phyloP scores from a whole-genome alignment of 306 rosid species.

The Dalbergia oliveri region DNA sequence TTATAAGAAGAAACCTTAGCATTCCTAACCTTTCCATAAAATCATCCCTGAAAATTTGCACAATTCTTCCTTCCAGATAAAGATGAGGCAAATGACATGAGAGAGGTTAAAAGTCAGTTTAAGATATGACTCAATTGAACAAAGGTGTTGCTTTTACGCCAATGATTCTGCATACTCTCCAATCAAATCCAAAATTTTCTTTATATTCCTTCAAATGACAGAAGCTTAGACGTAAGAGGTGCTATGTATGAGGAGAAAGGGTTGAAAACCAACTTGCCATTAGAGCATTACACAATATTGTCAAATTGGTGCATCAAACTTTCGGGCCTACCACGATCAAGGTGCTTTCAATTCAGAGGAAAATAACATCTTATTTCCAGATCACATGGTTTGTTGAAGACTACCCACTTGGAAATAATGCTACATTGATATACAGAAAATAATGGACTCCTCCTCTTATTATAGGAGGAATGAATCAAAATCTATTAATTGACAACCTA shows the following conservation, averaged over 20 bases:
- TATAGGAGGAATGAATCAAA: neutral
- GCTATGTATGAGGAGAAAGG: neutral
- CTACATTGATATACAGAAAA: neutral
- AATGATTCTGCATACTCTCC: neutral
- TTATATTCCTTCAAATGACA: neutral
- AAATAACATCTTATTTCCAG: neutral
- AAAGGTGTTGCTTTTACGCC: neutral
- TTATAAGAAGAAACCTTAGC: no score
- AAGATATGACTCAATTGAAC: neutral
- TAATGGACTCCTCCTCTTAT: neutral
- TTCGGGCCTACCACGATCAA: neutral
- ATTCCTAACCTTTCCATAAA: no score
- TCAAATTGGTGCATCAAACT: neutral
- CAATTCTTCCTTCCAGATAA: neutral
- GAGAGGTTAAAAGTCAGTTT: neutral
- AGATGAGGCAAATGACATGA: neutral
- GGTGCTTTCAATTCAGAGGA: conserved; percentile 1
- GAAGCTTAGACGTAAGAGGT: neutral
- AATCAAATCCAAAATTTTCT: neutral
- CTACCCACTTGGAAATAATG: neutral
- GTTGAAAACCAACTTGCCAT: neutral
- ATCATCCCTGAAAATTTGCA: neutral
- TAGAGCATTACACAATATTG: neutral
- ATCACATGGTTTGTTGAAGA: neutral
- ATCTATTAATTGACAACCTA: neutral